phyloP scores from a whole-genome alignment of 169 alveolate genomes.

The Cryptosporidium xiaoi region DNA sequence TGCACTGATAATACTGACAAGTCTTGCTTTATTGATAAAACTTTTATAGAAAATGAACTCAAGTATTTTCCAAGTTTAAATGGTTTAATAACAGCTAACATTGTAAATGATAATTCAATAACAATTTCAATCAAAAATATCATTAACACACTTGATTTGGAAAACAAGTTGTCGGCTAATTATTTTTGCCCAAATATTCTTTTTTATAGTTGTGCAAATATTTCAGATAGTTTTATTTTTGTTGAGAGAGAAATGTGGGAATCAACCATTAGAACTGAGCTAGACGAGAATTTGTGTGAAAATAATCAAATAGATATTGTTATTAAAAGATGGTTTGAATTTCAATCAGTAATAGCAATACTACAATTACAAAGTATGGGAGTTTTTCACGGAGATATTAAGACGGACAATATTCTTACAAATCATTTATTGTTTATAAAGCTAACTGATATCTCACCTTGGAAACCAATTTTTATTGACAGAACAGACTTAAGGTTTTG shows the following conservation, averaged over 20 bases:
- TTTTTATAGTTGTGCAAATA: background rate
- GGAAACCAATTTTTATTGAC: slow-evolving; percentile 66
- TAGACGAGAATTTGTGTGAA: background rate
- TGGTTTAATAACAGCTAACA: background rate
- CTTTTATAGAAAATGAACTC: background rate
- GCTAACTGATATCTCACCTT: slow-evolving; percentile 77
- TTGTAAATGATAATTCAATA: background rate
- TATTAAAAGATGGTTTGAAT: slow-evolving; percentile 29
- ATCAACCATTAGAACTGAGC: slow-evolving; percentile 24
- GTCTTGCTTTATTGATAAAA: slow-evolving; percentile 1
- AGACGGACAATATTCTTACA: slow-evolving; percentile 76
- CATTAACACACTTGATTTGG: background rate
- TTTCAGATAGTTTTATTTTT: slow-evolving; percentile 5
- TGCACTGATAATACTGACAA: background rate
- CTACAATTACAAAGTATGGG: slow-evolving; percentile 77
- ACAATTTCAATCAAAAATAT: background rate
- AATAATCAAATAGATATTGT: background rate
- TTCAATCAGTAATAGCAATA: slow-evolving; percentile 75
- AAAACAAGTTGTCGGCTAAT: background rate
- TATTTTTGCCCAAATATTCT: slow-evolving; percentile 34
- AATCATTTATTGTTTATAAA: slow-evolving; percentile 71
- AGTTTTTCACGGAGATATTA: slow-evolving; percentile 78
- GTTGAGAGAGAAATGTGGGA: slow-evolving; percentile 14
- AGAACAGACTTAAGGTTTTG: slow-evolving; percentile 38
- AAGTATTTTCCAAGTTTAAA: slow-evolving; percentile 56